A percentile compares a stretch with the other conserved stretches of the same genome.
These are phyloP conservation scores for Colletotrichum sp. DNA, from an alignment of 2,329 filamentous ascomycete species.

Conservation along the genomic window DNA sequence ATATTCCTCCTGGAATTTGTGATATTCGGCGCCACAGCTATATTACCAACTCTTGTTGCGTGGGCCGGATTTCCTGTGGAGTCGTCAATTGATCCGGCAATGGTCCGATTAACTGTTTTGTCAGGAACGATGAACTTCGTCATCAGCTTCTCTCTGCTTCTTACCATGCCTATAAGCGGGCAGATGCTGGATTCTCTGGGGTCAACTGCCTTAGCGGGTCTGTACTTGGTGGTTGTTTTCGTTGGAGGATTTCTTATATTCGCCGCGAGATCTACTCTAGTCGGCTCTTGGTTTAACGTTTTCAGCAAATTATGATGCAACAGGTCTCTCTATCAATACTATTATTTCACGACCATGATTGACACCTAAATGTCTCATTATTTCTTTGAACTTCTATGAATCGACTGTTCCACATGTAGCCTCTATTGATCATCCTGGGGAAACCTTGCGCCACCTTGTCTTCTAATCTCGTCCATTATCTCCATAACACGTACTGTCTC, in stretches of 20 bases:
- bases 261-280: constrained; percentile 22
- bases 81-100: neutral
- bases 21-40: constrained; percentile 49
- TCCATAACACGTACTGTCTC: constrained; percentile 51
- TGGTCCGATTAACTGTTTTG: neutral
- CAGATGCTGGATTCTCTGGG: constrained; percentile 48
- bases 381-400: neutral
- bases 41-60: constrained; percentile 49
- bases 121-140: constrained; percentile 45
- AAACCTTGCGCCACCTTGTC: constrained; percentile 31
- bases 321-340: neutral
- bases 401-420: neutral
- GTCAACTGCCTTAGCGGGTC: constrained; percentile 44
- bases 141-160: constrained; percentile 46
- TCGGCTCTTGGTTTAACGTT: neutral
- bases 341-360: neutral
- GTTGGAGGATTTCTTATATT: constrained; percentile 33
- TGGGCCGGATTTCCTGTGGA: constrained; percentile 35
- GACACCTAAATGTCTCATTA: neutral
- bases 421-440: constrained; percentile 25
- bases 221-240: constrained; percentile 46
- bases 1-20: constrained; percentile 53
- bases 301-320: neutral
- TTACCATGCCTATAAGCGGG: constrained; percentile 49
- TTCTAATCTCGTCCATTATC: constrained; percentile 50